Percentiles rank a stretch among this genome's conserved stretches.
Evolutionary conservation across 441 rosid species (phyloP).

Genomic region (Pelargonium exstipulatum): DNA sequence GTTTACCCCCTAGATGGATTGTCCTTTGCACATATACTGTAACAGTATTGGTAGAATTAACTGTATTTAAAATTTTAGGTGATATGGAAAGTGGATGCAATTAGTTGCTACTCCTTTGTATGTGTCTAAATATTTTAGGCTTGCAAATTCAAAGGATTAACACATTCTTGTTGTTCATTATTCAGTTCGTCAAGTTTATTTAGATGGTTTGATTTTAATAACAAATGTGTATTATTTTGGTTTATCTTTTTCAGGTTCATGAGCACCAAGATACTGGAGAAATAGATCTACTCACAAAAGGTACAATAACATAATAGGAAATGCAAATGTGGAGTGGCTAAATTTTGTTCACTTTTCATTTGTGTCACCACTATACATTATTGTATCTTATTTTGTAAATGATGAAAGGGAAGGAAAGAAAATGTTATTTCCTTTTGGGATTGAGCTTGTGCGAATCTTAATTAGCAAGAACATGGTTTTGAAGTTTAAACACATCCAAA

Average conservation of each 20-base stretch:
- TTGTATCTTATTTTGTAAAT: no score
- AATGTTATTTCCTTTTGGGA: no score
- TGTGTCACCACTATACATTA: no score
- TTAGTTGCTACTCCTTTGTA: neutral
- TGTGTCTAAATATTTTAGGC: neutral
- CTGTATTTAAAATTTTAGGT: neutral
- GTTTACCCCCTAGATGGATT: no score
- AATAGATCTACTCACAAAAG: slow-evolving; percentile 69
- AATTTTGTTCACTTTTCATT: no score
- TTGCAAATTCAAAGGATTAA: neutral
- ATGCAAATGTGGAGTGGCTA: no score
- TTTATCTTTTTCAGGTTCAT: slow-evolving; percentile 42
- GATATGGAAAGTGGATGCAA: neutral
- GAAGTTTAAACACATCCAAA: neutral
- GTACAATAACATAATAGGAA: slow-evolving; percentile 19
- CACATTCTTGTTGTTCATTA: neutral
- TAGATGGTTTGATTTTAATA: neutral
- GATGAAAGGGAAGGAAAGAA: no score
- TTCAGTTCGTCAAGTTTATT: neutral
- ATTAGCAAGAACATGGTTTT: no score
- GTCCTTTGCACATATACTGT: no score
- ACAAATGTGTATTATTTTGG: neutral
- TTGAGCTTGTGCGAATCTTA: no score
- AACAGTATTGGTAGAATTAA: neutral
- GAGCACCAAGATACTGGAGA: slow-evolving; percentile 41